Conservation (phyloP, 331 rosid species). For the Acacia concinna region DNA sequence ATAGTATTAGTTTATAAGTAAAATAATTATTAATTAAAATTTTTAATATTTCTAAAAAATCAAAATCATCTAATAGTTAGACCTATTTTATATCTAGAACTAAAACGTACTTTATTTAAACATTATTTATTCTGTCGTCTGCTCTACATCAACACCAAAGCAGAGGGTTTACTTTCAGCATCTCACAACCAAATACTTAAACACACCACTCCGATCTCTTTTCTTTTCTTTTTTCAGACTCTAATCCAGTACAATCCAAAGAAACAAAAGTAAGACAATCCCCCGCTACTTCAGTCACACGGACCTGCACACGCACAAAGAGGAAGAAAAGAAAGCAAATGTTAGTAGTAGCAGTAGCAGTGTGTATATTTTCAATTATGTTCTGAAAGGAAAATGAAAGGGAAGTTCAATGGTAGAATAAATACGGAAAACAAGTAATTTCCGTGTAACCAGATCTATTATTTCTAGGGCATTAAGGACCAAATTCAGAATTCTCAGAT, state of each 20-base stretch:
- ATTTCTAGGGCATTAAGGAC: background rate
- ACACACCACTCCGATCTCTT: background rate
- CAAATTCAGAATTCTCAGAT: background rate
- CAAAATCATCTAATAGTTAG: no score
- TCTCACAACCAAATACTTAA: background rate
- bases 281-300: conserved; percentile 28
- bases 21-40: no score
- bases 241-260: background rate
- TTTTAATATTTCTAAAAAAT: no score
- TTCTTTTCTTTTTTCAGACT: background rate
- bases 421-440: background rate
- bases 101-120: background rate
- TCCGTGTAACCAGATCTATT: background rate
- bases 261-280: background rate
- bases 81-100: no score
- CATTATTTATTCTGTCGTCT: background rate
- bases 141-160: background rate
- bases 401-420: background rate
- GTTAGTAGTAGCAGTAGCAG: background rate
- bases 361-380: no score
- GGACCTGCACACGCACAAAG: conserved; percentile 30
- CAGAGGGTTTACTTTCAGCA: background rate
- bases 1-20: no score
- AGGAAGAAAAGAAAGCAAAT: background rate
- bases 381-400: background rate